These are phyloP conservation scores for Solanum aculeatissimum DNA, from an alignment of 305 asterid species.

Conservation along the genomic window DNA sequence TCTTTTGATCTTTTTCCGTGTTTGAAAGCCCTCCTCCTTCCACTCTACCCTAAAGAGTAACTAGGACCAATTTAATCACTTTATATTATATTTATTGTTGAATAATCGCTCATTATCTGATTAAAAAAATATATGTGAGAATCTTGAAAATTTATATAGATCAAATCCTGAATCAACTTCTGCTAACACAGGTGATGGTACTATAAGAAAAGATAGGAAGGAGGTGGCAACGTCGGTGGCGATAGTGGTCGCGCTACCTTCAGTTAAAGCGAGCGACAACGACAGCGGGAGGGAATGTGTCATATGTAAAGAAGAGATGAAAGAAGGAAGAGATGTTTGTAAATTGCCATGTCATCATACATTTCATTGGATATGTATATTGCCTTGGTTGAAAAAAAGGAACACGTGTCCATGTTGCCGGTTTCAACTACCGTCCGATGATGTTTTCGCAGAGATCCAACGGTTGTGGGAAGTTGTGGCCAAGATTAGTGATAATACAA, in stretches of 20 bases:
- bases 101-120: background rate
- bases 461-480: conserved; percentile 54
- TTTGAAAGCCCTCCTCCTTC: background rate
- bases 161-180: background rate
- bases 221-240: conserved; percentile 47
- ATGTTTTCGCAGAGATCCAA: conserved; percentile 62
- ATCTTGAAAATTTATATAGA: background rate
- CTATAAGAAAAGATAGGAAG: conserved; percentile 14
- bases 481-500: conserved; percentile 18
- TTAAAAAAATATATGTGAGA: background rate
- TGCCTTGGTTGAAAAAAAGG: conserved; percentile 64
- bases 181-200: background rate
- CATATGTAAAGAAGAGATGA: conserved; percentile 76
- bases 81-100: background rate
- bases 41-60: background rate
- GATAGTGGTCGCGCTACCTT: conserved; percentile 58
- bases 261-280: conserved; percentile 33
- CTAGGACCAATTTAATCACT: background rate
- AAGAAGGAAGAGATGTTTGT: conserved; percentile 73
- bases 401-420: conserved; percentile 93
- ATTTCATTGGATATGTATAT: conserved; percentile 75
- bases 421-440: conserved; percentile 61
- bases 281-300: conserved; percentile 32
- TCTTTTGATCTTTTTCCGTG: background rate
- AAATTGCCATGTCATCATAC: conserved; percentile 71